Evolutionary conservation across 2,329 filamentous ascomycete species (phyloP), one percentile per base, ranked within the genome.

Genomic region (Pyricularia pennisetigena): DNA sequence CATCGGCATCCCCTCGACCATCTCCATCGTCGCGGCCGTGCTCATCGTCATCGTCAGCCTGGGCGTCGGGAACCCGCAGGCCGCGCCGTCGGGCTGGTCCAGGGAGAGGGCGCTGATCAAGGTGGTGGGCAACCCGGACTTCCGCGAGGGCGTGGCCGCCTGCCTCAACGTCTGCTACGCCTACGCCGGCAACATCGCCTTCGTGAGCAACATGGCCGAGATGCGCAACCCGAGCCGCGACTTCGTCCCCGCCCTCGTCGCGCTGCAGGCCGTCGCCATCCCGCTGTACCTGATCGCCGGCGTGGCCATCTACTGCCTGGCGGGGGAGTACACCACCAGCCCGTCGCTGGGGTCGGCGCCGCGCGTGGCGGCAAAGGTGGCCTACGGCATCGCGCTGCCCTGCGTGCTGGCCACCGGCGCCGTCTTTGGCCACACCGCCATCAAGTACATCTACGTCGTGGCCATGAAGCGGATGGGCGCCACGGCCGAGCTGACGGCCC

Each of bases 161-260:
- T 49, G 64, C 64, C 64, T 66, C 32, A 66, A 66, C 64, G 35
- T 66, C n/a, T 32, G 30, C 23, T 66, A 49, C 20, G 64, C 64
- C 64, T 66, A 49, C 23, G 64, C 64, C 35, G 64, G 64, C 24
- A 66, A 66, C 64, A 49, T 66, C 64, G 64, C 32, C 64, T 66
- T 66, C 16, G 64, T 66, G n/a, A 66, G 64, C 64, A 49, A 66
- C 64, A 66, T 66, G 64, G 64, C 64, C 64, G 64, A 66, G 64
- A 66, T 66, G 64, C 35, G 32, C 32, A 35, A 66, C 64, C 64
- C 64, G 64, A 28, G 24, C 64, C 24, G 64, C 23, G 64, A 66
- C 35, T 66, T 66, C 23, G 41, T 66, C 12, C 41, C 41, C 26
- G 64, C 64, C 64, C 32, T 49, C 12, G 9, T 35, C 30, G 35